phyloP scores from a whole-genome alignment of 495 filamentous ascomycete genomes.

The Podospora appendiculata region DNA sequence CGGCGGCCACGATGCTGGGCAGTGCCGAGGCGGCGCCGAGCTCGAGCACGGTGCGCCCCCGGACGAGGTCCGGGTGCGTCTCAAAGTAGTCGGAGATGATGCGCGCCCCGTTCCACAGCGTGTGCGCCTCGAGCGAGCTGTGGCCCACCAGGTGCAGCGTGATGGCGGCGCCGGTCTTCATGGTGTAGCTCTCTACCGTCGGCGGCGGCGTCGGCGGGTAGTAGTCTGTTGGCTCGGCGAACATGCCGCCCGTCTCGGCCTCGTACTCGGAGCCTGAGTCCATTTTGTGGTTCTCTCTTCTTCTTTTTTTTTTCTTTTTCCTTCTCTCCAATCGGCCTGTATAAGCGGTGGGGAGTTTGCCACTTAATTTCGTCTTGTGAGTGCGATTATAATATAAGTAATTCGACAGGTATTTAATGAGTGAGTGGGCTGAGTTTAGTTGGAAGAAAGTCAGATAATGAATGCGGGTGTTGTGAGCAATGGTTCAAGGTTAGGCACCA shows the following conservation, averaged over 20 bases:
- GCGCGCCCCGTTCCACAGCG: constrained; percentile 83
- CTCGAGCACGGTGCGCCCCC: constrained; percentile 64
- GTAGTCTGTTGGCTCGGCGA: constrained; percentile 72
- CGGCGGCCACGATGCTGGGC: constrained; percentile 67
- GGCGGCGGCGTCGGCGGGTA: constrained; percentile 63
- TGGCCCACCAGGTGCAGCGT: constrained; percentile 78
- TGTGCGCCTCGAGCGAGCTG: constrained; percentile 85
- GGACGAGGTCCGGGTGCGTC: constrained; percentile 49
- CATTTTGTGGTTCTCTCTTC: background rate
- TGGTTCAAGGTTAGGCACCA: too few species aligned
- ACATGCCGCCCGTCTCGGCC: constrained; percentile 36
- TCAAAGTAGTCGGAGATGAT: constrained; percentile 73
- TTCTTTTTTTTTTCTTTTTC: background rate
- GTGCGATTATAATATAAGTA: too few species aligned
- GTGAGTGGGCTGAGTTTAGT: too few species aligned
- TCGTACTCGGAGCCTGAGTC: constrained; percentile 1
- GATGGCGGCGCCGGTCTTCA: constrained; percentile 40
- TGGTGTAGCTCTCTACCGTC: constrained; percentile 58
- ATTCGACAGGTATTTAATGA: too few species aligned
- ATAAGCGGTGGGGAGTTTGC: too few species aligned
- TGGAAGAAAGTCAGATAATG: too few species aligned
- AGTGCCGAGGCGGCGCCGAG: constrained; percentile 86
- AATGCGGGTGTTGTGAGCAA: too few species aligned
- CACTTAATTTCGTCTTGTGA: too few species aligned
- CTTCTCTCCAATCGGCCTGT: background rate